Evolutionary conservation across 495 filamentous ascomycete genomes (phyloP), one percentile per base, ranked within the genome.

Genomic region (Aspergillus affinis): DNA sequence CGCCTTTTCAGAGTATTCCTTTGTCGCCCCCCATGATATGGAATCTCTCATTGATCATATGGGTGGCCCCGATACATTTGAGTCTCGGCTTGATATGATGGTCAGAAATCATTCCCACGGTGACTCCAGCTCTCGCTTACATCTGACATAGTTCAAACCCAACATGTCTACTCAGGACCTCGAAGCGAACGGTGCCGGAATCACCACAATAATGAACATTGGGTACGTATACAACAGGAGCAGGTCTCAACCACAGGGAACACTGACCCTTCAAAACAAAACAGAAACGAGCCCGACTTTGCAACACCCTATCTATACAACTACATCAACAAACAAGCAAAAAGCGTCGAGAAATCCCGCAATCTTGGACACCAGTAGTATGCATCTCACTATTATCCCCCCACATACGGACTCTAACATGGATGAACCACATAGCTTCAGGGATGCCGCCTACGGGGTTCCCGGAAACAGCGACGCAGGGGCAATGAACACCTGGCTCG

Each of bases 391-490:
- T n/a, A 20, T 15, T 23, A 26, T 26, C 23, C 23, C 12, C 48
- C 18, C 0, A 5, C 0, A 51, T 18, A 27, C 17, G 20, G 41
- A 27, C n/a, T 45, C 36, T 30, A 49, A 15, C 26, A 51, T 57
- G 30, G 19, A 13, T 1, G 23, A 26, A 26, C 2, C 26, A 48
- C 2, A 30, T 26, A 76, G 69, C 49, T 75, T 74, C 63, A 65
- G 72, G 26, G 72, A 75, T 50, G 75, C 79, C 7, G 64, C 71
- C 2, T 72, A 71, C 30, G 86, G 88, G 0, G 70, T 89, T 1
- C 88, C 87, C 2, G 86, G 88, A 0, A 89, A 90, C 69, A 84
- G 79, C 50, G 86, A 90, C 61, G 87, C 86, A 1, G 87, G 86
- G 18, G 86, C 88, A 9, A 88, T 90, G 85, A 84, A 89, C 67